Evolutionary conservation across 1,139 yeast species (phyloP).

Genomic region (Taphrina sp.): DNA sequence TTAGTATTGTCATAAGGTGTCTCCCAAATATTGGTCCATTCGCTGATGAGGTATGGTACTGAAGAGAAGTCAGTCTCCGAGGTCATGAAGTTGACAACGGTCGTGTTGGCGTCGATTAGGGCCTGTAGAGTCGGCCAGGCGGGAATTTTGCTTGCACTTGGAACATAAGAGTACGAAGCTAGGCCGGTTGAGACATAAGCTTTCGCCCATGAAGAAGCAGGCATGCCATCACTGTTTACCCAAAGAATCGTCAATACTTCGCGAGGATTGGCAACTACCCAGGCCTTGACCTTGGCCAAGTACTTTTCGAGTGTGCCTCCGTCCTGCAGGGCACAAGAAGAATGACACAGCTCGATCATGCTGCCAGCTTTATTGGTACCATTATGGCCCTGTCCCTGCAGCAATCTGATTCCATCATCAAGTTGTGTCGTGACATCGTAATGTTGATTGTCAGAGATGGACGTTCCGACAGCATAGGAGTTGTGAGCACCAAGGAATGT

Average conservation of each 20-base stretch:
- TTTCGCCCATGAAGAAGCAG: conserved; percentile 23
- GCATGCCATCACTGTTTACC: conserved; percentile 28
- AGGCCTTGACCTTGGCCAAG: conserved; percentile 23
- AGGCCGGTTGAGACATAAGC: conserved; percentile 24
- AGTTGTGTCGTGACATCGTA: conserved; percentile 26
- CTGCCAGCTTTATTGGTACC: conserved; percentile 10
- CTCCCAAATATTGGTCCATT: conserved; percentile 28
- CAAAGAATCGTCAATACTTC: conserved; percentile 30
- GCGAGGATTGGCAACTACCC: conserved; percentile 18
- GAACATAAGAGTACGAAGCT: conserved; percentile 11
- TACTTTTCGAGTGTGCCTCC: conserved; percentile 30
- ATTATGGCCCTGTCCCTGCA: conserved; percentile 31
- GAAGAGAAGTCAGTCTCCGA: conserved; percentile 7
- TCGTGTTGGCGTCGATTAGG: conserved; percentile 18
- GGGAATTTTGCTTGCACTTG: conserved; percentile 10
- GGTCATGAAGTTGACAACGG: conserved; percentile 26
- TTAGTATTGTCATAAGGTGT: conserved; percentile 24
- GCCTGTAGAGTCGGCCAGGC: conserved; percentile 22
- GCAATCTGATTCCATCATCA: conserved; percentile 24
- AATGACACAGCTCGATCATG: conserved; percentile 20
- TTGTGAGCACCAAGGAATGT: conserved; percentile 33
- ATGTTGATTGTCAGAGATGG: conserved; percentile 20
- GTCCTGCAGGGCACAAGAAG: conserved; percentile 30
- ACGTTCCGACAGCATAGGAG: conserved; percentile 25
- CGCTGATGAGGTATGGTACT: conserved; percentile 21